Evolutionary conservation across 352 stramenopile species (phyloP).

Genomic region (Phytopythium oedochilum): DNA sequence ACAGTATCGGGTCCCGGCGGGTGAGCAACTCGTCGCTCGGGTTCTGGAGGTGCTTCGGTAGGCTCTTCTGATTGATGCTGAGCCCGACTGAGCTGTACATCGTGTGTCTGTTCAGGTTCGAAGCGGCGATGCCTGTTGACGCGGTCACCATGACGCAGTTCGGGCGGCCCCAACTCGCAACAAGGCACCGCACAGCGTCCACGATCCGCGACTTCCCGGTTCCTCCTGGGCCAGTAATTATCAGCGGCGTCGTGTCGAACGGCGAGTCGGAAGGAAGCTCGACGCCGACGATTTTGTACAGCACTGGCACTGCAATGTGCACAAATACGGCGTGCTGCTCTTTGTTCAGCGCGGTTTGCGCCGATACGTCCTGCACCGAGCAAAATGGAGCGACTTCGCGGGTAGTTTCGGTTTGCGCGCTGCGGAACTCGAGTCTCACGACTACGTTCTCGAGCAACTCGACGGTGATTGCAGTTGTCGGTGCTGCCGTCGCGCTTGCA

Average conservation of each 20-base stretch:
- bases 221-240: not conserved
- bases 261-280: no score
- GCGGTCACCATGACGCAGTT: not conserved
- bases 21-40: conserved; percentile 2
- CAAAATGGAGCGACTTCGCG: no score
- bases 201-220: not conserved
- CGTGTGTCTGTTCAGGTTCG: conserved; percentile 9
- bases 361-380: no score
- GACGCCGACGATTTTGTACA: conserved; percentile 9
- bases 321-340: not conserved
- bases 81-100: conserved; percentile 16
- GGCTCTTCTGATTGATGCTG: not conserved
- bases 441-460: no score
- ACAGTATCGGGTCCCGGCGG: conserved; percentile 11
- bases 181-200: not conserved
- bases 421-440: no score
- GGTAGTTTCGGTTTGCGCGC: no score
- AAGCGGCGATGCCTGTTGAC: conserved; percentile 13
- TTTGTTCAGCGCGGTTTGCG: no score
- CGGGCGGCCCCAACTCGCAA: not conserved
- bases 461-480: no score
- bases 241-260: not conserved
- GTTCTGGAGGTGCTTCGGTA: conserved; percentile 5
- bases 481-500: no score
- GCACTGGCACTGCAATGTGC: conserved; percentile 1